Conservation (phyloP, 2,329 filamentous ascomycete species). For the Xylariaceae sp. region DNA sequence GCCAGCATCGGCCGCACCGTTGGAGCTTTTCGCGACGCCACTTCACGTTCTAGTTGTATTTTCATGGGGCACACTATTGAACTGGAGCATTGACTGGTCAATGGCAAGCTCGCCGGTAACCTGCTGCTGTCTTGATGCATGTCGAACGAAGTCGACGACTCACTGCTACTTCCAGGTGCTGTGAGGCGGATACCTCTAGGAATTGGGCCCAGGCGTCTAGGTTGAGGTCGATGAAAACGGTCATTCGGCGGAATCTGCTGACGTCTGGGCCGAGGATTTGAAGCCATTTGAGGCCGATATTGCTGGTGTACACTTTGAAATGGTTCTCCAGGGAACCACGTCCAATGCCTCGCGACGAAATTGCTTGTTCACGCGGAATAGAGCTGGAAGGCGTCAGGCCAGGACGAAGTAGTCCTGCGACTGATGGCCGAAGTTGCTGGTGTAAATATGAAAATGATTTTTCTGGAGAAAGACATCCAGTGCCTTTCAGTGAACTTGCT, state of each 20-base stretch:
- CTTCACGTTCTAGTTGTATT: too few species aligned
- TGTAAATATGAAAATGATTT: too few species aligned
- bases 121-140: conserved; percentile 23
- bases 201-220: conserved; percentile 10
- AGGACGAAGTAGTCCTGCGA: conserved; percentile 18
- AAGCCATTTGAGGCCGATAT: conserved; percentile 19
- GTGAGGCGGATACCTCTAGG: conserved; percentile 11
- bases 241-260: conserved; percentile 16
- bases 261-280: conserved; percentile 17
- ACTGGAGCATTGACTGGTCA: conserved; percentile 37
- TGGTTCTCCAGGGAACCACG: conserved; percentile 20
- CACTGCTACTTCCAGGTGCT: conserved; percentile 32
- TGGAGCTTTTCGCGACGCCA: too few species aligned
- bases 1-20: too few species aligned
- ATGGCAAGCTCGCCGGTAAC: not conserved
- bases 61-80: too few species aligned
- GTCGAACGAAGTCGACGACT: conserved; percentile 43
- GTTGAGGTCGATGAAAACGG: conserved; percentile 19
- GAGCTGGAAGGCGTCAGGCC: conserved; percentile 17
- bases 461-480: too few species aligned
- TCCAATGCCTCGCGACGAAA: conserved; percentile 20
- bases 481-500: too few species aligned
- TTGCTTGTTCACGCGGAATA: conserved; percentile 19
- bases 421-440: too few species aligned
- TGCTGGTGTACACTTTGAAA: conserved; percentile 19